Percentiles rank a stretch among this genome's conserved stretches.
These are phyloP conservation scores for Chrysophaeum taylorii DNA, from an alignment of 352 stramenopile species.

Conservation along the genomic window DNA sequence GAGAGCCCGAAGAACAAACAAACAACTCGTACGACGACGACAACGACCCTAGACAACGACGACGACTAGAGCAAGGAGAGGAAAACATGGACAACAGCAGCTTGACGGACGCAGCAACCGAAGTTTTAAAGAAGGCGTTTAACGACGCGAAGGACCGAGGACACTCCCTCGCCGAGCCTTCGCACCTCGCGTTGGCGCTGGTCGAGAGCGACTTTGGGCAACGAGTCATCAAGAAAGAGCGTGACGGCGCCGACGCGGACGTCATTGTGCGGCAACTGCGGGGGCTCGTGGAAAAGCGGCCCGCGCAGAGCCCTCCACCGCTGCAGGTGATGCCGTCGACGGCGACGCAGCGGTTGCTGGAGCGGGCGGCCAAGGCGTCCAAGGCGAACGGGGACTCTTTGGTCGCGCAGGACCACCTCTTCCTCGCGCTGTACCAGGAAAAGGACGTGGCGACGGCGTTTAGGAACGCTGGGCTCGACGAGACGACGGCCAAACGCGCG, in stretches of 20 bases:
- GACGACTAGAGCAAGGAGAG: neutral
- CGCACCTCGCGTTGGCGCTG: constrained; percentile 42
- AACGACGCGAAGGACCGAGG: constrained; percentile 44
- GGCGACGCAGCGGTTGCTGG: constrained; percentile 34
- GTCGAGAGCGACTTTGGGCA: constrained; percentile 45
- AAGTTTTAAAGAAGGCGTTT: constrained; percentile 41
- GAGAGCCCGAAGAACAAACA: no score
- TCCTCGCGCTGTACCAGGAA: constrained; percentile 47
- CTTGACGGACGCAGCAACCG: constrained; percentile 48
- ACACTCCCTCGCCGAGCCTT: constrained; percentile 40
- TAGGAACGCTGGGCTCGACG: constrained; percentile 34
- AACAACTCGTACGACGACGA: no score
- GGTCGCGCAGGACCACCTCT: constrained; percentile 46
- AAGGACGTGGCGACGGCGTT: constrained; percentile 36
- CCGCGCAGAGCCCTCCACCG: constrained; percentile 43
- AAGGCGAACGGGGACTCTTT: constrained; percentile 49
- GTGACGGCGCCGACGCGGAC: constrained; percentile 36
- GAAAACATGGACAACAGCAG: neutral
- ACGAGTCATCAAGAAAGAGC: constrained; percentile 37
- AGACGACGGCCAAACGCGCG: constrained; percentile 34
- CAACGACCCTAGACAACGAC: no score
- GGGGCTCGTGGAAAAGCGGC: constrained; percentile 42
- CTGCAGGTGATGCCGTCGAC: constrained; percentile 35
- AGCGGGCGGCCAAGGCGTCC: constrained; percentile 36
- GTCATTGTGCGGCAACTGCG: constrained; percentile 39